Percentiles rank a stretch among this genome's conserved stretches.
These are phyloP conservation scores for Colletotrichum siamense DNA, from an alignment of 2,329 filamentous ascomycete species.

Conservation along the genomic window DNA sequence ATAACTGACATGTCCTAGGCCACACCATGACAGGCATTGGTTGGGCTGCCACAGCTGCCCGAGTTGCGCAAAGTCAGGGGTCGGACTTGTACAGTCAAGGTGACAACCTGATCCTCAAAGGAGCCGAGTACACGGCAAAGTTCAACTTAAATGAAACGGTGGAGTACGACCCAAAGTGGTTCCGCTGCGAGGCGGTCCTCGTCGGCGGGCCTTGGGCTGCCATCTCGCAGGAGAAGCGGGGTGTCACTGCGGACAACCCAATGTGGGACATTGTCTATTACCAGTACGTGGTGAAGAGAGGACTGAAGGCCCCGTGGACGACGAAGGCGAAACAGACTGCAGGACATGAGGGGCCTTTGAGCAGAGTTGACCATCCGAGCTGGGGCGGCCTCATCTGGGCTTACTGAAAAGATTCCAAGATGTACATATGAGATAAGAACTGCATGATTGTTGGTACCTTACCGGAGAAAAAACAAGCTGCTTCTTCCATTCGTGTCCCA, in stretches of 20 bases:
- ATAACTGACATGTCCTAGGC: neutral
- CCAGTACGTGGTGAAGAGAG: conserved; percentile 34
- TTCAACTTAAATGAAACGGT: conserved; percentile 41
- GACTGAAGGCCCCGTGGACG: conserved; percentile 18
- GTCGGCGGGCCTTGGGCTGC: conserved; percentile 41
- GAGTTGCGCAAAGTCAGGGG: conserved; percentile 39
- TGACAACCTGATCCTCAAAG: conserved; percentile 37
- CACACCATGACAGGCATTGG: conserved; percentile 35
- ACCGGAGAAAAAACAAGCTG: fast-evolving
- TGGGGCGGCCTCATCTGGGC: conserved; percentile 9
- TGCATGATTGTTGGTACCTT: neutral
- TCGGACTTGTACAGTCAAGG: conserved; percentile 35
- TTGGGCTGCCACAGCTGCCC: conserved; percentile 39
- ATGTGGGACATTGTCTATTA: conserved; percentile 34
- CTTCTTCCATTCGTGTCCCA: neutral
- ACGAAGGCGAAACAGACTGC: neutral
- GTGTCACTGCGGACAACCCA: conserved; percentile 18
- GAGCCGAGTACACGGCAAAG: conserved; percentile 41
- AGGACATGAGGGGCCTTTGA: neutral
- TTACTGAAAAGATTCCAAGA: neutral
- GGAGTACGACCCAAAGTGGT: conserved; percentile 37
- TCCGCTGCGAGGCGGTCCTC: conserved; percentile 43
- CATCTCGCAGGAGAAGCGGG: conserved; percentile 31
- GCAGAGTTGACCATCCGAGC: neutral
- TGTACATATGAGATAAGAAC: neutral